Conservation (phyloP, 129 eudicot genomes). For the Escallonia rubra region DNA sequence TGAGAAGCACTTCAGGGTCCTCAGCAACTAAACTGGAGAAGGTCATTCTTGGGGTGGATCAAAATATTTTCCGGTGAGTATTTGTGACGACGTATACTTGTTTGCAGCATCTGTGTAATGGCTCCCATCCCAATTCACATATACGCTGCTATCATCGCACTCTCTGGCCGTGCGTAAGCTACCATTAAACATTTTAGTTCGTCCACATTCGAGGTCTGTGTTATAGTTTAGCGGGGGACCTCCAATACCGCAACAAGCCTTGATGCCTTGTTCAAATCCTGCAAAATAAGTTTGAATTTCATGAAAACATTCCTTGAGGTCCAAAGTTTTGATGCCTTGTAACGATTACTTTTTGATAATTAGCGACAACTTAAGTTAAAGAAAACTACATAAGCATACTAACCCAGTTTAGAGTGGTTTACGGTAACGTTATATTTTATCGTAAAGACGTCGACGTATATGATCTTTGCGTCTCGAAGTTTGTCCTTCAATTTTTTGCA, state of each 20-base stretch:
- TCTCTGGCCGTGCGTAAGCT: not conserved
- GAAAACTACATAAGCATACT: not conserved
- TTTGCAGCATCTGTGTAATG: slow-evolving; percentile 1
- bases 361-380: not conserved
- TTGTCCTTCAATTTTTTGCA: not conserved
- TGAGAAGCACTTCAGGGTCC: no score
- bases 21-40: no score
- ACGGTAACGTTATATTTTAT: not conserved
- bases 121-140: not conserved
- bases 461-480: not conserved
- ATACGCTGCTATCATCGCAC: not conserved
- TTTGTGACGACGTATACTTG: not conserved
- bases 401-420: not conserved
- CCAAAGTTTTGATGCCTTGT: no score
- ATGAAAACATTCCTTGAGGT: no score
- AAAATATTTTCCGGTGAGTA: not conserved
- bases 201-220: not conserved
- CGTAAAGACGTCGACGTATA: not conserved
- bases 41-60: not conserved
- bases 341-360: no score
- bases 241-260: not conserved
- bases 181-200: not conserved
- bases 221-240: not conserved
- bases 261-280: not conserved
- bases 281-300: not conserved